Conservation (phyloP, 768 basidiomycete genomes). For the Lactarius quietus region DNA sequence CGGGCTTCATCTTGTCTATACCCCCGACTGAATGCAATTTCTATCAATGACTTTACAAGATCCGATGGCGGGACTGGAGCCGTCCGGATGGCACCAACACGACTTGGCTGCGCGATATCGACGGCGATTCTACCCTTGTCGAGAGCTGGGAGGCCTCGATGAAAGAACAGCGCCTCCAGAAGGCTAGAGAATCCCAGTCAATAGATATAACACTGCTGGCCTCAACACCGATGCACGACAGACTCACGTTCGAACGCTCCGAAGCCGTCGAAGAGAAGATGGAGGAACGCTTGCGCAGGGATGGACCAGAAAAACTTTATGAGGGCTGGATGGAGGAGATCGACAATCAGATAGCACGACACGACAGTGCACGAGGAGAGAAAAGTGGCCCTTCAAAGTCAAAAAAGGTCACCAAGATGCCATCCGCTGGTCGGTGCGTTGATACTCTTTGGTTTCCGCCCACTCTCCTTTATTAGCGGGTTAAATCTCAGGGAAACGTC, state of each 20-base stretch:
- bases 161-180: background rate
- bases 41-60: slow-evolving; percentile 2
- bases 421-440: background rate
- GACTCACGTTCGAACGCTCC: slow-evolving; percentile 20
- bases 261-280: slow-evolving; percentile 21
- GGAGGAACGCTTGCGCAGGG: slow-evolving; percentile 10
- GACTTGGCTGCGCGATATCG: slow-evolving; percentile 22
- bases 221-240: slow-evolving; percentile 18
- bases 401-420: background rate
- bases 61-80: slow-evolving; percentile 25
- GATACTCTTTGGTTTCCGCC: background rate
- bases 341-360: background rate
- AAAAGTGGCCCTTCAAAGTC: background rate
- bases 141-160: slow-evolving; percentile 15
- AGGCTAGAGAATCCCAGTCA: slow-evolving; percentile 14
- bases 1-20: background rate
- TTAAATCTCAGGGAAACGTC: background rate
- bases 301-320: background rate
- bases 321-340: slow-evolving; percentile 17
- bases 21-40: background rate
- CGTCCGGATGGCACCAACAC: slow-evolving; percentile 25
- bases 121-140: slow-evolving; percentile 5
- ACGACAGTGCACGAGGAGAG: background rate
- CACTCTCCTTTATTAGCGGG: background rate
- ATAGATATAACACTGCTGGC: slow-evolving; percentile 13